Base-by-base conservation (phyloP, 495 filamentous ascomycete species). In the Penicillium bovifimosum region DNA sequence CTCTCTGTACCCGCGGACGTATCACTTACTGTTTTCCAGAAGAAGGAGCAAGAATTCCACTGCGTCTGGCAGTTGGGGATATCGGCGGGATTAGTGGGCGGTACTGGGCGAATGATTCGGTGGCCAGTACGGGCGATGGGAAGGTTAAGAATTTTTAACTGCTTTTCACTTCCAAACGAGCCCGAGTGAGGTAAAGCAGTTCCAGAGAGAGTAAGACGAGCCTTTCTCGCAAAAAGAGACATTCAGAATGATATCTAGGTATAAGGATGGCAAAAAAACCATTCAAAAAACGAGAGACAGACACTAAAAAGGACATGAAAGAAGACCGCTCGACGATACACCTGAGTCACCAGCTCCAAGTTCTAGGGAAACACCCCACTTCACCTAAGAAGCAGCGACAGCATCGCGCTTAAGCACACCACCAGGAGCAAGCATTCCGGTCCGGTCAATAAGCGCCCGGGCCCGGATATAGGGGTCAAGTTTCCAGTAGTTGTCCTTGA, bases 401-500 rank as follows among this genome's bases (percentile, higher is more conserved):
- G 9, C 34, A 18, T 18, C 26, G 5, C n/a, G 2, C 2, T n/a
- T 14, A 38, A 39, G 34, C 1, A 0, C 20, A 48, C 85, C 85
- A 20, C 72, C 79, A 3, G 72, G 59, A 36, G 72, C 55, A 43
- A 88, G 67, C 48, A 86, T 73, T 0, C 85, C 82, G 9, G 72
- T 74, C 20, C 85, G 74, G 58, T 88, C 85, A 59, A 87, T 87
- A 32, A 76, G 65, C 7, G 78, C 78, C 63, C 81, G 70, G 5
- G 83, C 84, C 17, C 85, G 65, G 24, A 86, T 32, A 65, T 86
- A 85, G 0, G 80, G 81, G 55, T 87, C 84, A 9, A 86, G 51
- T 1, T 61, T 71, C 88, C 89, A 93, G 61, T 93, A 92, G 55
- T 86, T 86, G 33, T 73, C 71, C 33, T 74, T 31, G 27, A 63